A percentile compares a stretch with the other conserved stretches of the same genome.
phyloP scores from a whole-genome alignment of 768 basidiomycete genomes.

The Termitomyces sp. region DNA sequence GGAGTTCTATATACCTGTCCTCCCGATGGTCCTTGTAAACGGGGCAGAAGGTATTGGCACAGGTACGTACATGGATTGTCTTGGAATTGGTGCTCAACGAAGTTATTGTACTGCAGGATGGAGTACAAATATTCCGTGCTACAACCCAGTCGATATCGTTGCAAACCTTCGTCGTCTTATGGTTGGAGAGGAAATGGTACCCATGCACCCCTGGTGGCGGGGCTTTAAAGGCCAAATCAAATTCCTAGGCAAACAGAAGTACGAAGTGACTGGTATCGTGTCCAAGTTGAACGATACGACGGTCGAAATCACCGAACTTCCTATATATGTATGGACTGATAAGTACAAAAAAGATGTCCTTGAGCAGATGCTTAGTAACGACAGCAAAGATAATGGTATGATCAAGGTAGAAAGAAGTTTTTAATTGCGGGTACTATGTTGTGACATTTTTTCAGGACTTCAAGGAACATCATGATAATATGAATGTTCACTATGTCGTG shows the following conservation, averaged over 20 bases:
- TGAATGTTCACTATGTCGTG: constrained; percentile 84
- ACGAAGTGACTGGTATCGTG: constrained; percentile 70
- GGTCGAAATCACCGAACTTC: constrained; percentile 91
- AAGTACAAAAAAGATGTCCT: constrained; percentile 81
- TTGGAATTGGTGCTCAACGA: background rate
- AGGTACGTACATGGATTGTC: constrained; percentile 38
- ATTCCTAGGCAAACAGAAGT: constrained; percentile 78
- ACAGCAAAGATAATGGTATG: constrained; percentile 68
- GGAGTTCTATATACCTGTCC: constrained; percentile 86
- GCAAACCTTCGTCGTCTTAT: constrained; percentile 83
- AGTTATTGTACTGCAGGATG: constrained; percentile 53
- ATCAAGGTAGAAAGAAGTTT: constrained; percentile 60
- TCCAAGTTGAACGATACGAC: constrained; percentile 82
- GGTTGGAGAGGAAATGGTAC: constrained; percentile 73
- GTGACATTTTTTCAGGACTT: constrained; percentile 63
- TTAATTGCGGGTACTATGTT: background rate
- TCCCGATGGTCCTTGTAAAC: constrained; percentile 88
- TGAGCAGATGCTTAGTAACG: constrained; percentile 68
- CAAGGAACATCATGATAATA: constrained; percentile 93
- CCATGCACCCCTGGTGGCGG: constrained; percentile 97
- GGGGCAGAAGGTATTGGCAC: constrained; percentile 98
- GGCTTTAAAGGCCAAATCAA: constrained; percentile 90
- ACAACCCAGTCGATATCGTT: constrained; percentile 89
- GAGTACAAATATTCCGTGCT: constrained; percentile 91
- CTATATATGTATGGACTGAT: constrained; percentile 93